phyloP scores from a whole-genome alignment of 2,329 filamentous ascomycete genomes.

The Hirsutella thompsonii region DNA sequence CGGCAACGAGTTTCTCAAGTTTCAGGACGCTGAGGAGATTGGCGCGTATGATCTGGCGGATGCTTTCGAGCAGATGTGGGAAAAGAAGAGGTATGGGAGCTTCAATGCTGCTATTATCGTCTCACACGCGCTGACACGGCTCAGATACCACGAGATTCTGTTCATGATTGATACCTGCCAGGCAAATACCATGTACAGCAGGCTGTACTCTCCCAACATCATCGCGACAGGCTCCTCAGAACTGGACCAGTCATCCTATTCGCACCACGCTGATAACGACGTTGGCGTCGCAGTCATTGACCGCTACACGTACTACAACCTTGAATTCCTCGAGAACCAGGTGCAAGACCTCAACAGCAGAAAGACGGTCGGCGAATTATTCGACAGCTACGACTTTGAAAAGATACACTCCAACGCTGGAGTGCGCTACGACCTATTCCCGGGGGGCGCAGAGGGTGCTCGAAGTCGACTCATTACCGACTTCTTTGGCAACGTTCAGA shows the following conservation, averaged over 20 bases:
- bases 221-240: slow-evolving; percentile 95
- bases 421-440: slow-evolving; percentile 90
- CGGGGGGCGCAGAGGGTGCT: slow-evolving; percentile 65
- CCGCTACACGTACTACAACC: slow-evolving; percentile 95
- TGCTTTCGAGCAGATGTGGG: slow-evolving; percentile 99
- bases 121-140: not conserved
- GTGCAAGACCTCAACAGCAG: slow-evolving; percentile 78
- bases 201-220: slow-evolving; percentile 96
- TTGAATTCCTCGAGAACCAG: slow-evolving; percentile 89
- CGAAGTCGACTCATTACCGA: slow-evolving; percentile 78
- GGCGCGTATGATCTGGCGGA: slow-evolving; percentile 92
- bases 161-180: slow-evolving; percentile 99
- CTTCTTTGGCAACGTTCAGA: slow-evolving; percentile 97
- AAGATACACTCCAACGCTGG: slow-evolving; percentile 93
- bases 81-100: slow-evolving; percentile 71
- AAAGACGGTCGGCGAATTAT: slow-evolving; percentile 83
- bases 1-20: slow-evolving; percentile 95
- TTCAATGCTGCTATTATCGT: not conserved
- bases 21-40: slow-evolving; percentile 96
- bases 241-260: slow-evolving; percentile 92
- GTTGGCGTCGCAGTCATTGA: slow-evolving; percentile 97
- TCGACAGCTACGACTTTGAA: slow-evolving; percentile 87
- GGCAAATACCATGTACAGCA: slow-evolving; percentile 98
- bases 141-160: slow-evolving; percentile 83
- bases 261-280: slow-evolving; percentile 94